phyloP scores from a whole-genome alignment of 192 early-diverging fungal species.

The Backusella circina region DNA sequence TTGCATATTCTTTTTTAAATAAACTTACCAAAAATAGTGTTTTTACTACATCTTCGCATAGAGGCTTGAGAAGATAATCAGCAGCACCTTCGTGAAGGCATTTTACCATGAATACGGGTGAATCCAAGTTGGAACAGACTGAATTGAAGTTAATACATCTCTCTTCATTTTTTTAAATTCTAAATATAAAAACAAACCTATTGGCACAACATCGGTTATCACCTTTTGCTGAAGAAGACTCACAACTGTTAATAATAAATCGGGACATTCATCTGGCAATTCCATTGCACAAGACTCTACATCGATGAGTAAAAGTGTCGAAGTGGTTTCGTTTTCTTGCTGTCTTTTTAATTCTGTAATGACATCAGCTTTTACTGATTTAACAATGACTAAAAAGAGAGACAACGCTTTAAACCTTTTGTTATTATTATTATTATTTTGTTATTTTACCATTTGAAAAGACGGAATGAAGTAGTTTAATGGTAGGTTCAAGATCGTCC shows the following conservation, averaged over 20 bases:
- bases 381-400: neutral
- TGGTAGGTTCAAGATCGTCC: neutral
- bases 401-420: neutral
- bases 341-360: constrained; percentile 3
- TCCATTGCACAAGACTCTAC: neutral
- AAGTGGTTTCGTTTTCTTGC: constrained; percentile 1
- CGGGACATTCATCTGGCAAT: neutral
- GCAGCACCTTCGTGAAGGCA: constrained; percentile 50
- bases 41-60: constrained; percentile 43
- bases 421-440: neutral
- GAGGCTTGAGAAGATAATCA: constrained; percentile 53
- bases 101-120: constrained; percentile 39
- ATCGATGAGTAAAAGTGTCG: constrained; percentile 5
- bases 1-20: no score
- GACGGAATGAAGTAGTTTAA: neutral
- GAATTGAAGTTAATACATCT: no score
- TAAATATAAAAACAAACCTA: neutral
- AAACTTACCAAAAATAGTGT: constrained; percentile 52
- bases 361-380: neutral
- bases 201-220: neutral
- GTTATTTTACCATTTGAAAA: constrained; percentile 5
- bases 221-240: neutral
- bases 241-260: constrained; percentile 9
- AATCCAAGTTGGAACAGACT: constrained; percentile 38
- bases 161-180: no score